These are phyloP conservation scores for Metarhizium robertsii DNA, from an alignment of 2,329 filamentous ascomycete species.

Conservation along the genomic window DNA sequence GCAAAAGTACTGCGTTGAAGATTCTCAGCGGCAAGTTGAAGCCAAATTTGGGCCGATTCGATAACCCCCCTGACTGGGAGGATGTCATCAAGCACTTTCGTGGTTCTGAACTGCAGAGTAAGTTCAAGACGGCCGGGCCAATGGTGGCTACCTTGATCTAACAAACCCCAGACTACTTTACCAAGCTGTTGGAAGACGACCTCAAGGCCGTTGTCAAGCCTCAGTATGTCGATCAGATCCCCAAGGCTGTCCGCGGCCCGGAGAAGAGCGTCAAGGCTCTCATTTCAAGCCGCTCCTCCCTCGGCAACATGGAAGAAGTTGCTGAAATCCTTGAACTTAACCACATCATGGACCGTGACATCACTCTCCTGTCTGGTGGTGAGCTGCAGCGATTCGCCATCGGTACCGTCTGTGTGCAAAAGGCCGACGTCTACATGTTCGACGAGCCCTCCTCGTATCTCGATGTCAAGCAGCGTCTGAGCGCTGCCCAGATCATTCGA, in stretches of 20 bases:
- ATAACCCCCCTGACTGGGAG: constrained; percentile 98
- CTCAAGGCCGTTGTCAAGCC: constrained; percentile 98
- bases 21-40: constrained; percentile 98
- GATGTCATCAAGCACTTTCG: constrained; percentile 98
- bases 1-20: constrained; percentile 99
- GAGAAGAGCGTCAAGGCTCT: constrained; percentile 72
- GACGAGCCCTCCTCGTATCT: constrained; percentile 98
- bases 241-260: constrained; percentile 75
- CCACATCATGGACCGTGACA: constrained; percentile 86
- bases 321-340: constrained; percentile 76
- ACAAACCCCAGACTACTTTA: constrained; percentile 69
- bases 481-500: constrained; percentile 84
- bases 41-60: constrained; percentile 89
- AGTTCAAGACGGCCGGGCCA: constrained; percentile 21
- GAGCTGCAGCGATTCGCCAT: constrained; percentile 98
- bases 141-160: not conserved
- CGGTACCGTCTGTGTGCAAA: constrained; percentile 87
- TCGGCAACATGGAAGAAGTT: constrained; percentile 75
- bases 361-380: constrained; percentile 85
- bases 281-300: constrained; percentile 64
- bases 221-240: constrained; percentile 98
- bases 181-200: constrained; percentile 93
- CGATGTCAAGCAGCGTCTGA: constrained; percentile 97
- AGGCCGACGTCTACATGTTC: constrained; percentile 99
- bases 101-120: constrained; percentile 94